phyloP scores from a whole-genome alignment of 2,329 filamentous ascomycete genomes.

The Aspergillus hiratsukae region DNA sequence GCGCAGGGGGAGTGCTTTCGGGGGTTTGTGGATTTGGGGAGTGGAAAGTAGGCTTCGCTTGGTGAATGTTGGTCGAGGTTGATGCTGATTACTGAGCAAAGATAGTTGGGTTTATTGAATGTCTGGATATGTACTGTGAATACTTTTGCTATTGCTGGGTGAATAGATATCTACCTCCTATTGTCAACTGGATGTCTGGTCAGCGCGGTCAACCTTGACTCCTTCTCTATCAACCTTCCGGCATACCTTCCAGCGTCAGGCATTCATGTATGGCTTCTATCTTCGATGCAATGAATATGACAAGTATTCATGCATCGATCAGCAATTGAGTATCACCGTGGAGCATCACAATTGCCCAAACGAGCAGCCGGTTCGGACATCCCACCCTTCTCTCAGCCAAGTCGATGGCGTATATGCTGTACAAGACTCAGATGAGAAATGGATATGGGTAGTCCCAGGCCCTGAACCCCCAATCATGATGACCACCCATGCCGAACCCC shows the following conservation, averaged over 20 bases:
- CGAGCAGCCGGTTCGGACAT: too few relatives aligned
- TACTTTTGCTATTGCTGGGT: neutral
- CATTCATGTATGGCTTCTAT: neutral
- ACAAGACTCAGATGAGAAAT: too few relatives aligned
- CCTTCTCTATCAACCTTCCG: too few relatives aligned
- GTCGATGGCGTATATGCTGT: too few relatives aligned
- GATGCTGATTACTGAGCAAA: neutral
- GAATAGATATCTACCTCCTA: neutral
- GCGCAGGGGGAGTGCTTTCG: constrained; percentile 29
- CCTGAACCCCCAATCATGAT: too few relatives aligned
- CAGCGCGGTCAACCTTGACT: too few relatives aligned
- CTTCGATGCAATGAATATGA: neutral
- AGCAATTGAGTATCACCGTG: neutral
- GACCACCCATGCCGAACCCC: too few relatives aligned
- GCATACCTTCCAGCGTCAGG: neutral
- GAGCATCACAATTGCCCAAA: neutral
- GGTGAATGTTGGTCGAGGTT: neutral
- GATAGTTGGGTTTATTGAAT: neutral
- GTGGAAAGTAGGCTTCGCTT: neutral
- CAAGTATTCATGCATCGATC: neutral
- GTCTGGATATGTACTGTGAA: neutral
- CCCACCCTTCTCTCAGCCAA: too few relatives aligned
- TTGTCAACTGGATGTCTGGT: neutral
- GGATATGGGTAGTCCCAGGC: too few relatives aligned
- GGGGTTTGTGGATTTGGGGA: constrained; percentile 20